phyloP scores from a whole-genome alignment of 345 rosid species.

The Euphorbia peplus region DNA sequence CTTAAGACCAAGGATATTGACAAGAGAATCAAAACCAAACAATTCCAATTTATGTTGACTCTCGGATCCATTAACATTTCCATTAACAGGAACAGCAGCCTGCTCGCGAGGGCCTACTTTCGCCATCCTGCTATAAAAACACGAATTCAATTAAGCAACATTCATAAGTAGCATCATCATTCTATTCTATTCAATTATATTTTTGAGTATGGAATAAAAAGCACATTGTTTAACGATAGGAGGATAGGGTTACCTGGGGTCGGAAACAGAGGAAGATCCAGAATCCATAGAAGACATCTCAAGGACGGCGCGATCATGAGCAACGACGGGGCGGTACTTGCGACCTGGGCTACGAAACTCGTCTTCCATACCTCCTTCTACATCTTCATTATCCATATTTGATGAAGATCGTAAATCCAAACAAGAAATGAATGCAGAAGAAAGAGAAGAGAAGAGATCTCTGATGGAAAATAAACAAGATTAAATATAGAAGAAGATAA shows the following conservation, averaged over 20 bases:
- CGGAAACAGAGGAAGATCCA: constrained; percentile 56
- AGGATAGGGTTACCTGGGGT: constrained; percentile 24
- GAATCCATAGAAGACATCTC: constrained; percentile 85
- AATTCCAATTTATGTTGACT: constrained; percentile 80
- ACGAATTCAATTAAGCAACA: not conserved
- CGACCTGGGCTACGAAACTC: constrained; percentile 48
- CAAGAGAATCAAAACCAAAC: constrained; percentile 99
- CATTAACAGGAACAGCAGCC: constrained; percentile 39
- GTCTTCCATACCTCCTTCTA: constrained; percentile 56
- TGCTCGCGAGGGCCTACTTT: constrained; percentile 40
- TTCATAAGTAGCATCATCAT: not conserved
- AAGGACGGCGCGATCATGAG: constrained; percentile 83
- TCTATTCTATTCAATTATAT: too few species aligned
- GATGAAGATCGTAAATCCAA: constrained; percentile 22
- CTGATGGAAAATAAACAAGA: not conserved
- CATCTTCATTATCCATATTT: constrained; percentile 62
- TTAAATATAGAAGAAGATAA: not conserved
- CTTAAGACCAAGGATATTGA: constrained; percentile 92
- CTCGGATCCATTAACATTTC: constrained; percentile 51
- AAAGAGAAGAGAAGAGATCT: constrained; percentile 3
- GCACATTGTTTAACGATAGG: not conserved
- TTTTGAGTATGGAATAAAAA: not conserved
- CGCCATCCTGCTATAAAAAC: constrained; percentile 74
- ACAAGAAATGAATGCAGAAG: not conserved
- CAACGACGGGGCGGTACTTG: constrained; percentile 81